These are phyloP conservation scores for Penicillium paneum DNA, from an alignment of 2,329 filamentous ascomycete genomes.

Conservation along the genomic window DNA sequence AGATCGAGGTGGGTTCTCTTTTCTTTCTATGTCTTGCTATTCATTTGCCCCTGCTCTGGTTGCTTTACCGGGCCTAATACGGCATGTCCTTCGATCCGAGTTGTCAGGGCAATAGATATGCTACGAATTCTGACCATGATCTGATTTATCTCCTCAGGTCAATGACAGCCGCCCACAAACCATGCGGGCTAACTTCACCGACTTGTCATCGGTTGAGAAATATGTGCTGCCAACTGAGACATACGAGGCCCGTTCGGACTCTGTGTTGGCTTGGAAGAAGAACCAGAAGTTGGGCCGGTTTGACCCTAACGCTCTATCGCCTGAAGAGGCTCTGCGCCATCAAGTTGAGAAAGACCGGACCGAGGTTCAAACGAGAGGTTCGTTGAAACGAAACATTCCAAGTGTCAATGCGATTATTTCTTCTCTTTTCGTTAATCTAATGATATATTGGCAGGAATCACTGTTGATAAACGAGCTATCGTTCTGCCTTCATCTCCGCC, in stretches of 20 bases:
- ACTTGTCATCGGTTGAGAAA: constrained; percentile 78
- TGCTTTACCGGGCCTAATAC: background rate
- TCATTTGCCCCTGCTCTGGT: background rate
- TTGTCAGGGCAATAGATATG: too few species aligned
- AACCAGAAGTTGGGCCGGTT: constrained; percentile 94
- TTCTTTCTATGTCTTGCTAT: background rate
- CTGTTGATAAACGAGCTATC: constrained; percentile 43
- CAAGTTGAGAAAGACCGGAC: constrained; percentile 56
- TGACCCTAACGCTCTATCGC: constrained; percentile 74
- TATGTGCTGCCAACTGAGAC: constrained; percentile 82
- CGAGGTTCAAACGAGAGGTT: constrained; percentile 68
- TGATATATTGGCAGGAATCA: constrained; percentile 38
- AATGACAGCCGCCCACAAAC: constrained; percentile 73
- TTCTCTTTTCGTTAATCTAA: background rate
- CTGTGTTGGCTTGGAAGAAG: constrained; percentile 93
- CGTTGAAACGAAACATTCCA: constrained; percentile 17
- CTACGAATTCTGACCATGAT: background rate
- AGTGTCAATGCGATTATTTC: background rate
- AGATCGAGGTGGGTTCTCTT: constrained; percentile 40
- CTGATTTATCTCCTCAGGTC: constrained; percentile 54
- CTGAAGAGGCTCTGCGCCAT: constrained; percentile 68
- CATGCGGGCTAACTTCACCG: constrained; percentile 74
- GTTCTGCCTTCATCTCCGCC: constrained; percentile 43
- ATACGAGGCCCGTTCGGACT: constrained; percentile 83
- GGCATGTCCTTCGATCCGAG: background rate